phyloP scores from a whole-genome alignment of 2,329 filamentous ascomycete genomes.

The Phyllosticta paracitricarpa region DNA sequence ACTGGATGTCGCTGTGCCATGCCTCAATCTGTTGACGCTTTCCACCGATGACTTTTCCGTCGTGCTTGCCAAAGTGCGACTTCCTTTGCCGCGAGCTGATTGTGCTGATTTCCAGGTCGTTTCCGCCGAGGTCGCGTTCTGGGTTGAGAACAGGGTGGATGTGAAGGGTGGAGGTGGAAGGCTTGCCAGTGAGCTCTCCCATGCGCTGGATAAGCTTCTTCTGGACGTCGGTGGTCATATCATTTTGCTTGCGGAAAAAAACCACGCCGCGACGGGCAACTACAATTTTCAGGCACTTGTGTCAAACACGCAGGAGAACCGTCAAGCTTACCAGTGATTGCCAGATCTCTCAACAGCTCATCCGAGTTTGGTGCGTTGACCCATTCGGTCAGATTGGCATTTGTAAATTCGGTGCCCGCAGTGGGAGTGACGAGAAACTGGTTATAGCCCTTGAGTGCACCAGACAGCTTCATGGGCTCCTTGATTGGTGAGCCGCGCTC shows the following conservation, averaged over 20 bases:
- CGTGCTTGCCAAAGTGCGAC: constrained; percentile 1
- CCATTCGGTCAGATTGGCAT: constrained; percentile 51
- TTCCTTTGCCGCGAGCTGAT: constrained; percentile 28
- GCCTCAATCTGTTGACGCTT: constrained; percentile 40
- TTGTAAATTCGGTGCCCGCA: constrained; percentile 52
- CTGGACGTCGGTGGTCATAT: constrained; percentile 39
- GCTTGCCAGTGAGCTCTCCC: constrained; percentile 49
- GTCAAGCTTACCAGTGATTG: constrained; percentile 26
- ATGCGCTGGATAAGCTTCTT: constrained; percentile 45
- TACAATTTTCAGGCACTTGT: constrained; percentile 12
- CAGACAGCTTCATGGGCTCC: constrained; percentile 40
- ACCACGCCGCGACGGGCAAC: constrained; percentile 45
- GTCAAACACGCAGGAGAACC: constrained; percentile 1
- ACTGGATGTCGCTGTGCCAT: constrained; percentile 43
- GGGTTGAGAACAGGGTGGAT: constrained; percentile 47
- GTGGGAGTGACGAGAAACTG: constrained; percentile 51
- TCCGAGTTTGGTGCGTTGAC: constrained; percentile 53
- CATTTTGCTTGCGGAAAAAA: constrained; percentile 44
- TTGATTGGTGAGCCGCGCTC: constrained; percentile 1
- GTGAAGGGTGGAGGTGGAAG: constrained; percentile 45
- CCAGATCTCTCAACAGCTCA: constrained; percentile 54
- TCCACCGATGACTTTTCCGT: constrained; percentile 17
- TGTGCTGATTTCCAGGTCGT: constrained; percentile 28
- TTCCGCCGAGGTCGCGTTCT: constrained; percentile 29
- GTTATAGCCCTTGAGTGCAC: constrained; percentile 42